These are phyloP conservation scores for Cinnamomum micranthum DNA, from an alignment of 164 flowering plant genomes.

Conservation along the genomic window DNA sequence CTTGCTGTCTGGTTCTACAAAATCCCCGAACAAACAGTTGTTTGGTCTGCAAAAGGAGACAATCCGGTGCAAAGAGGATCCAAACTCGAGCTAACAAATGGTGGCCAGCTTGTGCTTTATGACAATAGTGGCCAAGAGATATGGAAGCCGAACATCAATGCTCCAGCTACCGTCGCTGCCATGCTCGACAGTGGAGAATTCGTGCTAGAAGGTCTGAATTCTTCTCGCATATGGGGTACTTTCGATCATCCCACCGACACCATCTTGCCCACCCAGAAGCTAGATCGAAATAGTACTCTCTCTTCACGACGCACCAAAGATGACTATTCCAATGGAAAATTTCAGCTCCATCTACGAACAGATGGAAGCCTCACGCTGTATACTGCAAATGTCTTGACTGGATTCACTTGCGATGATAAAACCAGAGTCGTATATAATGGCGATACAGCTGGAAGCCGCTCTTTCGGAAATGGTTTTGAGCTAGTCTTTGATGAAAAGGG, in stretches of 20 bases:
- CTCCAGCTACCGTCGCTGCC: constrained; percentile 24
- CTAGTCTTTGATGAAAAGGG: constrained; percentile 32
- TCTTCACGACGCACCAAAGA: constrained; percentile 14
- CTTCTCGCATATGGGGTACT: constrained; percentile 23
- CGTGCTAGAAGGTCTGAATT: constrained; percentile 15
- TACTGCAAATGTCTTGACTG: constrained; percentile 2
- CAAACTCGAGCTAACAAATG: constrained; percentile 5
- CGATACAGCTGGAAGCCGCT: background rate
- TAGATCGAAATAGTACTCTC: constrained; percentile 5
- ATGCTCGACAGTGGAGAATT: constrained; percentile 45
- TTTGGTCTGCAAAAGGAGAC: constrained; percentile 36
- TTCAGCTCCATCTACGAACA: background rate
- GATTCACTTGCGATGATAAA: background rate
- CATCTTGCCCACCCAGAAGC: constrained; percentile 28
- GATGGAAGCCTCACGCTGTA: constrained; percentile 32
- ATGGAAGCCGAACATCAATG: constrained; percentile 6
- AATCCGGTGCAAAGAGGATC: constrained; percentile 23
- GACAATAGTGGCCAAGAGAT: constrained; percentile 5
- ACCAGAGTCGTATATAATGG: too few species aligned
- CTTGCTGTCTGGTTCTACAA: constrained; percentile 32
- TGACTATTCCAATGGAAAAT: constrained; percentile 20
- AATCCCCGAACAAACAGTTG: constrained; percentile 21
- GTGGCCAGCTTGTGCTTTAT: constrained; percentile 20
- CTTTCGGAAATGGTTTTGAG: constrained; percentile 7
- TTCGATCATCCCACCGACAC: constrained; percentile 39